phyloP scores from a whole-genome alignment of 441 rosid genomes.

The Mallotus repandus region DNA sequence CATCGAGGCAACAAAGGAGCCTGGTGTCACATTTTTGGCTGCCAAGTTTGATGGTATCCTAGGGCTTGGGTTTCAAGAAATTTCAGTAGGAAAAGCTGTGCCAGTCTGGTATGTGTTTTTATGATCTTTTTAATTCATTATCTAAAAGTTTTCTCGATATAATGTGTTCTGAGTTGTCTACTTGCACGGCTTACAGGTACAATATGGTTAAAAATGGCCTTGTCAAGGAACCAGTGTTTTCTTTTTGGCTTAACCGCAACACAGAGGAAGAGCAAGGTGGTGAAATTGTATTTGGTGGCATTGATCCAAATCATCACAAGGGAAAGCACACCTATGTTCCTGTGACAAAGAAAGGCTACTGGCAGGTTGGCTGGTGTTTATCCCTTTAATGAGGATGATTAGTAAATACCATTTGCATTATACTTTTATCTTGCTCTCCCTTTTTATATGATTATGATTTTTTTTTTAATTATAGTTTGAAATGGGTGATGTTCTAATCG shows the following conservation, averaged over 20 bases:
- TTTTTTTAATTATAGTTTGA: conserved; percentile 48
- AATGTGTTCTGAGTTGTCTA: not conserved
- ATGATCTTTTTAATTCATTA: not conserved
- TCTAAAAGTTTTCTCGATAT: not conserved
- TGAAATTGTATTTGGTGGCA: conserved; percentile 76
- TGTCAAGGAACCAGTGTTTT: conserved; percentile 56
- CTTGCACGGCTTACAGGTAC: conserved; percentile 49
- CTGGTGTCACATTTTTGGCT: conserved; percentile 58
- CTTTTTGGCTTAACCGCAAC: conserved; percentile 87
- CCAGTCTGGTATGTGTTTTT: conserved; percentile 60
- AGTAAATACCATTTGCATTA: not conserved
- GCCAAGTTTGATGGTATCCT: conserved; percentile 88
- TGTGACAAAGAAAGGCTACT: conserved; percentile 71
- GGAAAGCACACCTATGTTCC: conserved; percentile 79
- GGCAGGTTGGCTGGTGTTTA: conserved; percentile 66
- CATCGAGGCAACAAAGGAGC: conserved; percentile 81
- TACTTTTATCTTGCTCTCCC: not conserved
- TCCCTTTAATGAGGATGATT: not conserved
- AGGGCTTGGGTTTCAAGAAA: conserved; percentile 87
- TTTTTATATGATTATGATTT: conserved; percentile 14
- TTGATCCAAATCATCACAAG: conserved; percentile 67
- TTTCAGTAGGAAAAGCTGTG: conserved; percentile 68
- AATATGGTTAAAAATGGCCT: conserved; percentile 81
- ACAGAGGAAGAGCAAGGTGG: conserved; percentile 65
- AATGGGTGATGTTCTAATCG: conserved; percentile 79